Percentiles rank a stretch among this genome's conserved stretches.
phyloP scores from a whole-genome alignment of 345 rosid genomes.

The Nasturtium officinale region DNA sequence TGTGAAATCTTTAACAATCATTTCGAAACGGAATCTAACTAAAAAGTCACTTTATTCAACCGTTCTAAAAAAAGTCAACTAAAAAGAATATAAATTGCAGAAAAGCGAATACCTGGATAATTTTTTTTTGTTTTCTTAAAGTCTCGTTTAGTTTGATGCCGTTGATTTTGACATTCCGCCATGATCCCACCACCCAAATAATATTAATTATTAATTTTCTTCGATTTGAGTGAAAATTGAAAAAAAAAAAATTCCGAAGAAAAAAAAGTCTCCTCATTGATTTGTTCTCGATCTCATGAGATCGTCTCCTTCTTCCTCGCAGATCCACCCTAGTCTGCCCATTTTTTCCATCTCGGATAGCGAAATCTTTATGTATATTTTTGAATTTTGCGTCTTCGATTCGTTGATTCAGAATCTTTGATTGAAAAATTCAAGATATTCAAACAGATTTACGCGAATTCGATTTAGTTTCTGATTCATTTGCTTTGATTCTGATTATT shows the following conservation, averaged over 20 bases:
- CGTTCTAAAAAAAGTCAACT: too few relatives aligned
- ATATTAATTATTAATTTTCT: background rate
- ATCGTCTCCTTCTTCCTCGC: slow-evolving; percentile 28
- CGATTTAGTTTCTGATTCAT: background rate
- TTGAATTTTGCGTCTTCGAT: background rate
- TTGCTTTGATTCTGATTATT: background rate
- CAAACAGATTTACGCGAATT: background rate
- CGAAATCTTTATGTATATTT: slow-evolving; percentile 4
- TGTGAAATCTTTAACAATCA: too few relatives aligned
- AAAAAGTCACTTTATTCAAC: too few relatives aligned
- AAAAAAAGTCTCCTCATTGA: slow-evolving; percentile 14
- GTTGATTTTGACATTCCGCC: slow-evolving; percentile 28
- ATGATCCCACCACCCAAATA: slow-evolving; percentile 23
- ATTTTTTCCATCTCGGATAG: background rate
- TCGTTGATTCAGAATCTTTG: background rate
- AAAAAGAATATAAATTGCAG: too few relatives aligned
- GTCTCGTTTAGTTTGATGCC: background rate
- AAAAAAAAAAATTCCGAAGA: background rate
- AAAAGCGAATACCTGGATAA: too few relatives aligned
- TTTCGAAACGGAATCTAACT: too few relatives aligned
- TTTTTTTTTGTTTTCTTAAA: too few relatives aligned
- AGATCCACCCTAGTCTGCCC: slow-evolving; percentile 26
- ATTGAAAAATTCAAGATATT: background rate
- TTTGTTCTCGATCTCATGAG: slow-evolving; percentile 18
- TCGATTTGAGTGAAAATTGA: background rate